Evolutionary conservation across 1,284 basidiomycete species (phyloP).

Genomic region (Microbotryum violaceum): DNA sequence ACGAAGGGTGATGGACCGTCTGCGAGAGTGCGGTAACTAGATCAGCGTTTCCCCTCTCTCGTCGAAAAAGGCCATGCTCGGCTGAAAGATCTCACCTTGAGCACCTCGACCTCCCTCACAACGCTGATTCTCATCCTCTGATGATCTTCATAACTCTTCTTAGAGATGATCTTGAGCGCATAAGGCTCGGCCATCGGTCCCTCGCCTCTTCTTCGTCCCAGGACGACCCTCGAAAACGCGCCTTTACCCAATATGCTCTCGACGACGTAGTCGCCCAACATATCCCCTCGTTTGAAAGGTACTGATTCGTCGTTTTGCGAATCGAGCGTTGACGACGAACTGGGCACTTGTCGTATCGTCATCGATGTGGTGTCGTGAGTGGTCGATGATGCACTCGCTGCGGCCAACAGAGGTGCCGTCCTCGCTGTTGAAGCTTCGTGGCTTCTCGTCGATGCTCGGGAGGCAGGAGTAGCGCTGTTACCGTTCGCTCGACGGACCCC

Average conservation of each 20-base stretch:
- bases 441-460: background rate
- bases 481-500: background rate
- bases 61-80: background rate
- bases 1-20: constrained; percentile 77
- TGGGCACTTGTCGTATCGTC: background rate
- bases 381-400: background rate
- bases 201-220: constrained; percentile 11
- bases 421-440: background rate
- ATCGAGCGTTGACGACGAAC: background rate
- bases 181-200: constrained; percentile 47
- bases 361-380: background rate
- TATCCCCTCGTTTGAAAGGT: constrained; percentile 6
- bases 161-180: constrained; percentile 76
- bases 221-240: constrained; percentile 33
- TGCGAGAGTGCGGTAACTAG: constrained; percentile 36
- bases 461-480: background rate
- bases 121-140: constrained; percentile 74
- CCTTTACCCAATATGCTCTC: constrained; percentile 31
- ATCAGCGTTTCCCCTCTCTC: constrained; percentile 4
- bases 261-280: constrained; percentile 21
- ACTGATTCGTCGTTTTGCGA: background rate
- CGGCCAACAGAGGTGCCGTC: background rate
- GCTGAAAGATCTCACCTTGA: constrained; percentile 51
- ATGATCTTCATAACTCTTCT: constrained; percentile 51
- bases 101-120: constrained; percentile 76